Conservation (phyloP, 768 basidiomycete genomes). For the Pleurotus eryngii region DNA sequence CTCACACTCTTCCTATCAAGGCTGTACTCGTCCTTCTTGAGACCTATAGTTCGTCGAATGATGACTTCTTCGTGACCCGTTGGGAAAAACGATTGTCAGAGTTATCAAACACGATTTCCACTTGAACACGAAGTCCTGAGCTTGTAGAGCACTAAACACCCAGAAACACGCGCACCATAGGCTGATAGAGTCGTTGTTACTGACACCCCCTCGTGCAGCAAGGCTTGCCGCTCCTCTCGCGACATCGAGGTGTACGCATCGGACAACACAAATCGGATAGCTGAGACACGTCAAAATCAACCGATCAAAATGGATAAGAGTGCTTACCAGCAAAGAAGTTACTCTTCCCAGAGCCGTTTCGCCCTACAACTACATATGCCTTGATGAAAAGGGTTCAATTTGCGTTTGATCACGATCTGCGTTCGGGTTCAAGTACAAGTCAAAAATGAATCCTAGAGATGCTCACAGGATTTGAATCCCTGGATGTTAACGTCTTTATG, state of each 20-base stretch:
- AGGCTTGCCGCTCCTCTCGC: conserved; percentile 84
- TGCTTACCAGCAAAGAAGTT: conserved; percentile 93
- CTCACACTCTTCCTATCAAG: conserved; percentile 93
- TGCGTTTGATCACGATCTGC: conserved; percentile 84
- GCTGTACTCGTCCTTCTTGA: conserved; percentile 99
- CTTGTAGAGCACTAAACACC: too few species aligned
- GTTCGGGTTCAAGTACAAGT: not conserved
- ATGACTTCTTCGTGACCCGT: conserved; percentile 86
- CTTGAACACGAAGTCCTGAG: conserved; percentile 25
- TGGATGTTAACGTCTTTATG: conserved; percentile 87
- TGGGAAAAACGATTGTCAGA: conserved; percentile 89
- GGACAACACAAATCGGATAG: conserved; percentile 95
- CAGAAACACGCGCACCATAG: conserved; percentile 52
- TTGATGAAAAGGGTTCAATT: conserved; percentile 92
- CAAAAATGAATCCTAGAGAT: not conserved
- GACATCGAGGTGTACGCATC: conserved; percentile 97
- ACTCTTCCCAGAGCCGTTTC: conserved; percentile 97
- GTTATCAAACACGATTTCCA: conserved; percentile 96
- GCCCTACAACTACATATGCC: conserved; percentile 93
- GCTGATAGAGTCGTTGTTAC: conserved; percentile 88
- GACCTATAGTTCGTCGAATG: conserved; percentile 89
- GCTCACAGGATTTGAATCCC: conserved; percentile 96
- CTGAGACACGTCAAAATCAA: conserved; percentile 31
- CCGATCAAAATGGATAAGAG: not conserved
- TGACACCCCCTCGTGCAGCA: conserved; percentile 93